Evolutionary conservation across 129 eudicot genomes (phyloP), one percentile per base, ranked within the genome.

Genomic region (Saposhnikovia divaricata): DNA sequence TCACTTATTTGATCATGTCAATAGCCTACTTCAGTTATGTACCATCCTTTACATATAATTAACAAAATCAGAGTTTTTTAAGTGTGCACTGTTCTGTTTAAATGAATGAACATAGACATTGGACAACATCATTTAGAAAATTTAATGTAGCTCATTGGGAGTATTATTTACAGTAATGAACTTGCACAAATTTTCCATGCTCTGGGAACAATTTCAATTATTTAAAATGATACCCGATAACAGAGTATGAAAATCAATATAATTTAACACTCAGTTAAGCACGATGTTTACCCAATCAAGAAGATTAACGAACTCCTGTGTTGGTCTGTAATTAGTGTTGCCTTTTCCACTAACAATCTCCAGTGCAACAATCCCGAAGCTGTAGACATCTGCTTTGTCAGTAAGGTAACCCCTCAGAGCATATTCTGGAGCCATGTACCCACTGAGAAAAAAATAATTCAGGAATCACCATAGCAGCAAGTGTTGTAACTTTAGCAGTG

Each of bases 391-490:
- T 44, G 91, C 91, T 79, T 87, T 87, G 78, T 82, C 87, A 28
- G 91, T 87, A 73, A 87, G 59, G 63, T 85, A 87, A 51, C 91
- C 91, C 34, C 87, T 83, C 91, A 81, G 25, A 25, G 89, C 92
- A 80, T 88, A 88, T 80, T 88, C 92, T 6, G 92, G 92, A 48
- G 92, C 92, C 89, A 86, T 88, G 70, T 88, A 88, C 34, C 92
- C 74, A 1, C 74, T 70, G 75, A 15, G 10, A 39, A 70, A 6
- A 69, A 38, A 19, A 16, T 9, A 37, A 28, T 8, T 40, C 47
- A 38, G 25, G 2, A 70, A 70, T 70, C 9, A 70, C 14, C 23
- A 16, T 38, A 38, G 21, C 5, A n/a, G 75, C 11, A 18, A 70
- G 47, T 16, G 18, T 69, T 5, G 38, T 37, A 3, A 61, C 73